A percentile compares a stretch with the other conserved stretches of the same genome.
These are phyloP conservation scores for Lojkania enalia DNA, from an alignment of 2,329 filamentous ascomycete genomes.

Conservation along the genomic window DNA sequence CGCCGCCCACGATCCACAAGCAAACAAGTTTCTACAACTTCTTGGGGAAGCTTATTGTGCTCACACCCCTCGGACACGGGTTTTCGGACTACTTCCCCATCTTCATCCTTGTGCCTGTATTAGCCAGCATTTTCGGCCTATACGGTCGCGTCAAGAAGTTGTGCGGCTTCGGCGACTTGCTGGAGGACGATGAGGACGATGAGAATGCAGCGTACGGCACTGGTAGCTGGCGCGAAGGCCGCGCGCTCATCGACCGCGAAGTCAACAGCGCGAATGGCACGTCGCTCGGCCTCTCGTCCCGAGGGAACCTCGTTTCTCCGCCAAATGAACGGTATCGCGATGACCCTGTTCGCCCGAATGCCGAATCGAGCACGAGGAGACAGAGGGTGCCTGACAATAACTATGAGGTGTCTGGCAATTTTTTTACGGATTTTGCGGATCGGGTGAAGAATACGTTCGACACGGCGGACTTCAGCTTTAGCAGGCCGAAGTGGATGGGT, in stretches of 20 bases:
- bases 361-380: conserved; percentile 16
- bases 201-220: conserved; percentile 69
- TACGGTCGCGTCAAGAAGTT: conserved; percentile 79
- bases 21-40: conserved; percentile 87
- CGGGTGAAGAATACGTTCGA: conserved; percentile 92
- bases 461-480: conserved; percentile 55
- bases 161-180: conserved; percentile 77
- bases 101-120: conserved; percentile 82
- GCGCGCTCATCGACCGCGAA: conserved; percentile 87
- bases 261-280: conserved; percentile 51
- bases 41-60: conserved; percentile 77
- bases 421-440: conserved; percentile 82
- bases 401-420: conserved; percentile 72
- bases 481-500: conserved; percentile 81
- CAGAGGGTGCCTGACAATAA: conserved; percentile 47
- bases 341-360: conserved; percentile 14
- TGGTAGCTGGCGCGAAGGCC: conserved; percentile 88
- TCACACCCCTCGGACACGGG: conserved; percentile 78
- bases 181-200: conserved; percentile 73
- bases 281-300: conserved; percentile 33
- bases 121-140: conserved; percentile 83
- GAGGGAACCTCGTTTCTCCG: conserved; percentile 13
- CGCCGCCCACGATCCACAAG: conserved; percentile 71
- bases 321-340: conserved; percentile 33
- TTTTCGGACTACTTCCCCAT: conserved; percentile 90